Evolutionary conservation across 768 basidiomycete species (phyloP).

Genomic region (Pholiota microspora): DNA sequence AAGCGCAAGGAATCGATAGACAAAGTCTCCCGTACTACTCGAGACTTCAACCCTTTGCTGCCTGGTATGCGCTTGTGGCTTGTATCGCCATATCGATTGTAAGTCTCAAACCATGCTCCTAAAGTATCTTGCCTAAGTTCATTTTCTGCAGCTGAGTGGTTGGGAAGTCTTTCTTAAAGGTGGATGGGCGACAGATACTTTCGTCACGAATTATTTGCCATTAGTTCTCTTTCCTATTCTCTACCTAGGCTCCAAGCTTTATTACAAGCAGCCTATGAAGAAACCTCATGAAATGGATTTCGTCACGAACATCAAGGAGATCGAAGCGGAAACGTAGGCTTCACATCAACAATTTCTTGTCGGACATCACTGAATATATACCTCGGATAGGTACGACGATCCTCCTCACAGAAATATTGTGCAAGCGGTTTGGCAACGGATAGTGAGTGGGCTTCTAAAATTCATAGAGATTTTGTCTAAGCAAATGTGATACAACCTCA

Average conservation of each 20-base stretch:
- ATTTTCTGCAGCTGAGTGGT: slow-evolving; percentile 36
- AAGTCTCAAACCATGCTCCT: slow-evolving; percentile 23
- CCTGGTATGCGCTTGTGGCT: slow-evolving; percentile 49
- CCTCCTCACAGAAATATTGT: slow-evolving; percentile 63
- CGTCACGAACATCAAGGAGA: slow-evolving; percentile 61
- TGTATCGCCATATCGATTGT: slow-evolving; percentile 62
- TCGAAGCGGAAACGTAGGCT: slow-evolving; percentile 59
- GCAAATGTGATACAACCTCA: too few species aligned
- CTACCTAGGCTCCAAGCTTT: slow-evolving; percentile 58
- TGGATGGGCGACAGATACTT: slow-evolving; percentile 52
- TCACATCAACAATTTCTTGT: too few species aligned
- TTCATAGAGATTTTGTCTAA: background rate
- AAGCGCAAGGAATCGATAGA: slow-evolving; percentile 77
- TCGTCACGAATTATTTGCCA: slow-evolving; percentile 84
- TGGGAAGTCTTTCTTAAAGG: slow-evolving; percentile 41
- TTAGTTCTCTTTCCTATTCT: slow-evolving; percentile 71
- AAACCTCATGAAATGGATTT: slow-evolving; percentile 82
- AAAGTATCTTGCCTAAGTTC: background rate
- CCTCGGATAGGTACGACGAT: slow-evolving; percentile 52
- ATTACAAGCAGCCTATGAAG: slow-evolving; percentile 45
- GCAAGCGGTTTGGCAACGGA: slow-evolving; percentile 76
- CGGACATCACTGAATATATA: background rate
- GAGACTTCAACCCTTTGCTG: slow-evolving; percentile 69
- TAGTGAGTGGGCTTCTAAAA: slow-evolving; percentile 49
- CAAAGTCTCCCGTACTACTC: slow-evolving; percentile 67